Percentiles rank a stretch among this genome's conserved stretches.
Conservation (phyloP, 371 early-diverging fungal species). For the Nematocida sp. region DNA sequence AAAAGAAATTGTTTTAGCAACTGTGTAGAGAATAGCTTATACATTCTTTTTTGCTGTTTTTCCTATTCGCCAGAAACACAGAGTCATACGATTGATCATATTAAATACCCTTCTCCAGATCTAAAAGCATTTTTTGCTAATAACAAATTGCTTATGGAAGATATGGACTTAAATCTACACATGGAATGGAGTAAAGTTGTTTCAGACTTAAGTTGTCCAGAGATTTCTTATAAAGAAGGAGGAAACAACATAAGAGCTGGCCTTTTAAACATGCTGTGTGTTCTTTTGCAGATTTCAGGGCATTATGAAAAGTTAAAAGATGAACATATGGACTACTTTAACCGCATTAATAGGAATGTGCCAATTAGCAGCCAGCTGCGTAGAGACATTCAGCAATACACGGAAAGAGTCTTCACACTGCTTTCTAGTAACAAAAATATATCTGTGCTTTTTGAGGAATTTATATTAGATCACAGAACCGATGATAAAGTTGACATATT, state of each 20-base stretch:
- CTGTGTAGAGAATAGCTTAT: not conserved
- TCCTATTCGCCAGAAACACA: not conserved
- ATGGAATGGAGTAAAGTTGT: not conserved
- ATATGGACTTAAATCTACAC: not conserved
- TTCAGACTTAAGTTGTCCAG: not conserved
- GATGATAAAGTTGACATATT: not conserved
- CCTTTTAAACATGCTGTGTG: not conserved
- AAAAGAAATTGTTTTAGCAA: not conserved
- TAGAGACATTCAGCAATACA: not conserved
- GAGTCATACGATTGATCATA: not conserved
- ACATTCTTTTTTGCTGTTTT: not conserved
- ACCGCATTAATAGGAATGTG: not conserved
- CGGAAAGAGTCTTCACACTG: not conserved
- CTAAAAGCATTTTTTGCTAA: not conserved
- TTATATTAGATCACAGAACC: not conserved
- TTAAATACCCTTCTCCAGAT: not conserved
- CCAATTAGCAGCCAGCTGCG: not conserved
- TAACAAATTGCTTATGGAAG: not conserved
- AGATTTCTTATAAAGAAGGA: not conserved
- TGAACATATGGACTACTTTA: not conserved
- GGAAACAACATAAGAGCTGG: not conserved
- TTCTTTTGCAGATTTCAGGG: not conserved
- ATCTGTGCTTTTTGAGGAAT: not conserved
- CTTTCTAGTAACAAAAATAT: not conserved
- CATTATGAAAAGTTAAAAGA: not conserved